Conservation (phyloP, 192 early-diverging fungal genomes). For the Coemansia sp. region DNA sequence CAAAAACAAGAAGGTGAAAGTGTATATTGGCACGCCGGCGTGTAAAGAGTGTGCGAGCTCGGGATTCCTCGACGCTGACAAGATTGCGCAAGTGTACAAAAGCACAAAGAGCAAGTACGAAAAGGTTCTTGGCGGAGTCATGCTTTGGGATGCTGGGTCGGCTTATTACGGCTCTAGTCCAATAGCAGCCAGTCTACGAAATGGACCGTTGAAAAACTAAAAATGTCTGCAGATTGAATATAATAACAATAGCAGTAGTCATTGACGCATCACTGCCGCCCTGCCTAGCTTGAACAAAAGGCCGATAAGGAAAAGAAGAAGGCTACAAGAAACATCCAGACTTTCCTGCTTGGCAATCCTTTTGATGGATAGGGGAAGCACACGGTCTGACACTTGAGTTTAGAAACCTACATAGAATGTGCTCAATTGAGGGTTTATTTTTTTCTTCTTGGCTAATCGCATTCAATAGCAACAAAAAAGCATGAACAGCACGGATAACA, state of each 20-base stretch:
- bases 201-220: not conserved
- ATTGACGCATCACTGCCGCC: no score
- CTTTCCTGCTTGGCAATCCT: not conserved
- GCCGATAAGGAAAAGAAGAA: not conserved
- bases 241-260: not conserved
- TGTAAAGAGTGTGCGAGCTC: slow-evolving; percentile 55
- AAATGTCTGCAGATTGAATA: not conserved
- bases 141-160: slow-evolving; percentile 60
- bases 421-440: no score
- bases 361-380: not conserved
- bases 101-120: slow-evolving; percentile 37
- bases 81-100: slow-evolving; percentile 40
- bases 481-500: no score
- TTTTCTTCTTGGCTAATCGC: no score
- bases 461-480: no score
- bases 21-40: slow-evolving; percentile 62
- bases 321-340: not conserved
- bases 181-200: slow-evolving; percentile 13
- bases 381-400: not conserved
- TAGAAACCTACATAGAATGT: no score
- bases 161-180: slow-evolving; percentile 14
- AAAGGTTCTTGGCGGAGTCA: slow-evolving; percentile 63
- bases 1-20: slow-evolving; percentile 59
- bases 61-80: slow-evolving; percentile 53
- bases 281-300: no score